Base-by-base conservation (phyloP, 2,329 filamentous ascomycete species). In the Trichoderma pleuroti region DNA sequence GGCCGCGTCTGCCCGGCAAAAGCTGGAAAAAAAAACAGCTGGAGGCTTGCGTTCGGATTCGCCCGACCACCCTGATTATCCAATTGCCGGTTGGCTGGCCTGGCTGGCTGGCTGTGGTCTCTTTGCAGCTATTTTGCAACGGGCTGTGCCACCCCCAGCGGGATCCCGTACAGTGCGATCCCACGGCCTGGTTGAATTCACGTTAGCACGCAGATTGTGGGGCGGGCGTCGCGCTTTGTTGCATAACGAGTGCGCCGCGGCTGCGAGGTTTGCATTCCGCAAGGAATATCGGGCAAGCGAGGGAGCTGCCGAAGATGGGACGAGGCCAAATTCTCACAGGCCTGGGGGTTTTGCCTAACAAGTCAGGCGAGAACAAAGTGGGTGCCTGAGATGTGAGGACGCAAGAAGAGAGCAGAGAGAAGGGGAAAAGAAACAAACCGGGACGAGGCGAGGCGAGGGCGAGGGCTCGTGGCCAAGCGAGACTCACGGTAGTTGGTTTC, bases 251-350 rank as follows among this genome's bases (percentile, higher is more conserved):
- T 42, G 52, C 36, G 21, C 18, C 26, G 34, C 26, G 54, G 65
- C 54, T 30, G 54, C 30, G 24, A 49, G n/a, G 7, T 68, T 30
- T 56, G 46, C 30, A 21, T 54, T 34, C 21, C 62, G 62, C 6
- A 16, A 30, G 9, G 28, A n/a, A n/a, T 56, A 66, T 66, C 18
- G n/a, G n/a, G 12, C 16, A 68, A 68, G 28, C 32, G 65, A 36
- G 52, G 66, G 42, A 21, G 28, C 57, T 42, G 42, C 26, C 39
- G 21, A n/a, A 63, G 46, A 42, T 30, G n/a, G 30, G 39, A 42
- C 39, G 39, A n/a, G 46, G 46, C 46, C 46, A 69, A 54, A 69
- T 69, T 69, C 67, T 69, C 67, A 69, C 66, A 42, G 67, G 67
- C 34, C 26, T 42, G 14, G 26, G 24, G 36, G 5, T 21, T 28